Evolutionary conservation across 208 protist genomes (phyloP).

Genomic region (Wallacemonas sp.): DNA sequence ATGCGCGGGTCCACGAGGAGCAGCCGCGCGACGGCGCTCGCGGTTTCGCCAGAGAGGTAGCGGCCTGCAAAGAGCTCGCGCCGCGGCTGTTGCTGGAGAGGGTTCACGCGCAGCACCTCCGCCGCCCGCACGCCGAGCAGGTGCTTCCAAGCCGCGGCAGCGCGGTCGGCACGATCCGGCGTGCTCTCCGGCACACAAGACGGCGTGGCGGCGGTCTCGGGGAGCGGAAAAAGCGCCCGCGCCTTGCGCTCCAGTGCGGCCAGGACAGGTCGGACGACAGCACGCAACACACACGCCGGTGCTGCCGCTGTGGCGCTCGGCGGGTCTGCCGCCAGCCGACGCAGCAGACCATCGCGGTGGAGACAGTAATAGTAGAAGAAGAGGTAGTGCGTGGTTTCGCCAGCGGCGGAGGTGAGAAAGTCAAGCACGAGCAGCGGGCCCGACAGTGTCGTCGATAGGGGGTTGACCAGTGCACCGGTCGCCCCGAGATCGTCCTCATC

Average conservation of each 20-base stretch:
- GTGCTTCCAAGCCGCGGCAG: background rate
- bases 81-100: slow-evolving; percentile 51
- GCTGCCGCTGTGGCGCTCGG: background rate
- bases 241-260: slow-evolving; percentile 24
- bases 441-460: slow-evolving; percentile 15
- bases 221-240: background rate
- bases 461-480: background rate
- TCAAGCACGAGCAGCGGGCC: slow-evolving; percentile 36
- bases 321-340: background rate
- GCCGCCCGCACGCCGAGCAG: slow-evolving; percentile 11
- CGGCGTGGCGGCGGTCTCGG: background rate
- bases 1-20: slow-evolving; percentile 48
- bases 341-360: slow-evolving; percentile 15
- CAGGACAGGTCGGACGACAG: slow-evolving; percentile 17
- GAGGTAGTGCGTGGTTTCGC: slow-evolving; percentile 26
- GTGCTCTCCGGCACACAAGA: background rate
- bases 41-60: slow-evolving; percentile 50
- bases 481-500: background rate
- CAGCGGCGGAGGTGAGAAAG: slow-evolving; percentile 36
- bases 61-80: slow-evolving; percentile 48
- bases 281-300: slow-evolving; percentile 8
- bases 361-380: slow-evolving; percentile 33
- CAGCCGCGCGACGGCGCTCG: slow-evolving; percentile 54
- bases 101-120: slow-evolving; percentile 38
- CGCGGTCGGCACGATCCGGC: background rate